Conservation (phyloP, 805 yeast species). For the Millerozyma miso region DNA sequence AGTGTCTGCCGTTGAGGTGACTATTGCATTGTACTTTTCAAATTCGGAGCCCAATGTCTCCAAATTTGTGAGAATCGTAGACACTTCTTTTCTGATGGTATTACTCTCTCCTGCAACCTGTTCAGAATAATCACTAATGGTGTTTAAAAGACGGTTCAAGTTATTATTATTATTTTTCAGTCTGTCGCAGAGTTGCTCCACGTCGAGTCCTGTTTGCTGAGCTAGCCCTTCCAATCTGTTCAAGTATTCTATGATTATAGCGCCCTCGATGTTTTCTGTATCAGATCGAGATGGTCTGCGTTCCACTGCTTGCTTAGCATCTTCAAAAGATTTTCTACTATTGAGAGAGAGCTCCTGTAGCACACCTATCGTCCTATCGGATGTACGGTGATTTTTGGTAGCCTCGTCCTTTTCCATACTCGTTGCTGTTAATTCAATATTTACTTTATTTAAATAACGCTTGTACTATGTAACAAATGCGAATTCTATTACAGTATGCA, state of each 20-base stretch:
- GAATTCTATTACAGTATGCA: not conserved
- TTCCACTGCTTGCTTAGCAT: not conserved
- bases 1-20: not conserved
- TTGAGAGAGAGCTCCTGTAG: not conserved
- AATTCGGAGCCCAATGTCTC: constrained; percentile 8
- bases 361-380: not conserved
- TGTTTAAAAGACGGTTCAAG: constrained; percentile 31
- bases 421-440: too few relatives aligned
- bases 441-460: too few relatives aligned
- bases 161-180: constrained; percentile 38
- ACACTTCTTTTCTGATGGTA: constrained; percentile 30
- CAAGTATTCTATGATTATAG: constrained; percentile 13
- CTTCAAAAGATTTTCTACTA: not conserved
- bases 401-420: not conserved
- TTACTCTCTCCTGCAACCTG: constrained; percentile 34
- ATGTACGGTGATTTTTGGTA: not conserved
- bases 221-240: constrained; percentile 28
- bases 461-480: not conserved
- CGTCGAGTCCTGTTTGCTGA: constrained; percentile 32
- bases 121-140: constrained; percentile 29
- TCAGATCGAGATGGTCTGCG: not conserved
- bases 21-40: not conserved
- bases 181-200: constrained; percentile 33
- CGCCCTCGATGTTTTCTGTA: not conserved
- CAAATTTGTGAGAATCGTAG: constrained; percentile 16